phyloP scores from a whole-genome alignment of 192 early-diverging fungal genomes.

The Coemansia nantahalensis region DNA sequence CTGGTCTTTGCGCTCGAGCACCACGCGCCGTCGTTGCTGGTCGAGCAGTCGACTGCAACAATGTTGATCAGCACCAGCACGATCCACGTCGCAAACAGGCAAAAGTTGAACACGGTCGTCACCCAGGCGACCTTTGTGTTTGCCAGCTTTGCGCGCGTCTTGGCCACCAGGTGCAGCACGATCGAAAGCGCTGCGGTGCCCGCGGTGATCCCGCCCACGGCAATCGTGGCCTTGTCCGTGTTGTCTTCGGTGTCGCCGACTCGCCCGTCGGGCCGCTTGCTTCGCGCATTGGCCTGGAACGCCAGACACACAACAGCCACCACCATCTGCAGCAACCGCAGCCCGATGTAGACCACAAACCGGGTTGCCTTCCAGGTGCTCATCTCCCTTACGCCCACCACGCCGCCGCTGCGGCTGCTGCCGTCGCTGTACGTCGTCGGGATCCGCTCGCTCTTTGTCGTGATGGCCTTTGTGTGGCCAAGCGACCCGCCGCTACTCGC shows the following conservation, averaged over 20 bases:
- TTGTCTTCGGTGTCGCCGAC: constrained; percentile 16
- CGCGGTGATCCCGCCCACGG: constrained; percentile 24
- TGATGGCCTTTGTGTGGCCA: neutral
- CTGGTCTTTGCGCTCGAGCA: constrained; percentile 29
- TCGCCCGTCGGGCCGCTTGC: constrained; percentile 8
- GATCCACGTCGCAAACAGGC: constrained; percentile 36
- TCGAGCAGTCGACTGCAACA: constrained; percentile 42
- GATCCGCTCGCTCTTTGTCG: constrained; percentile 2
- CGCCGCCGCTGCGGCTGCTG: neutral
- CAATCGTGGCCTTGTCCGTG: constrained; percentile 29
- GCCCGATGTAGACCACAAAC: constrained; percentile 26
- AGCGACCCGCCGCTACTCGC: neutral
- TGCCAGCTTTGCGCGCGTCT: constrained; percentile 26
- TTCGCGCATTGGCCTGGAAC: constrained; percentile 29
- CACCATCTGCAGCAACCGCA: constrained; percentile 24
- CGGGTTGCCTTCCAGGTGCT: constrained; percentile 19
- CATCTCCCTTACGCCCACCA: constrained; percentile 32
- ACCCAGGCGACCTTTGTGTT: constrained; percentile 30
- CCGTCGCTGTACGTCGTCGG: neutral
- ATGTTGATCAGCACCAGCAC: constrained; percentile 43
- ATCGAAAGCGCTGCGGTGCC: constrained; percentile 26
- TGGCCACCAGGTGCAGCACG: constrained; percentile 26
- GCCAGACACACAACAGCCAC: constrained; percentile 37
- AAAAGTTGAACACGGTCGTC: constrained; percentile 29
- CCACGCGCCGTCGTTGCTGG: constrained; percentile 27